Percentiles rank a stretch among this genome's conserved stretches.
phyloP scores from a whole-genome alignment of 495 filamentous ascomycete genomes.

The Aspergillus panamensis region DNA sequence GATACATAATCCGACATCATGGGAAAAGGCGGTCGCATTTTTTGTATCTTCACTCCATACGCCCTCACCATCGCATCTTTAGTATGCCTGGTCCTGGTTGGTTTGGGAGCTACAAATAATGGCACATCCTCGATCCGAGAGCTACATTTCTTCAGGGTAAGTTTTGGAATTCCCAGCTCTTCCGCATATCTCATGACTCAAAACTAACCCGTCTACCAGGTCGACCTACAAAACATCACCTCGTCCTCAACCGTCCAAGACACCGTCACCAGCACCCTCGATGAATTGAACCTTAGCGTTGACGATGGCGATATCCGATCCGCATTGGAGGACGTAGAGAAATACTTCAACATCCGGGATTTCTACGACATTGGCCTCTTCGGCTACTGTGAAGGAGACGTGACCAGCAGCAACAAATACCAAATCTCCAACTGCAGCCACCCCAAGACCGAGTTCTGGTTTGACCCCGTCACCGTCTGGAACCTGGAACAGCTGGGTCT shows the following conservation, averaged over 20 bases:
- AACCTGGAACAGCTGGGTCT: conserved; percentile 53
- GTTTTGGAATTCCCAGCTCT: conserved; percentile 19
- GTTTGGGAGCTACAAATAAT: conserved; percentile 66
- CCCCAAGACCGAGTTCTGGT: conserved; percentile 66
- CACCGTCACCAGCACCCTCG: conserved; percentile 25
- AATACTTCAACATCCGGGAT: conserved; percentile 61
- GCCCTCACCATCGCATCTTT: conserved; percentile 68
- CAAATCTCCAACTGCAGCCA: conserved; percentile 51
- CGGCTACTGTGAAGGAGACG: conserved; percentile 76
- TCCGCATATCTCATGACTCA: background rate
- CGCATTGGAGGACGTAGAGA: conserved; percentile 33
- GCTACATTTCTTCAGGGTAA: conserved; percentile 71
- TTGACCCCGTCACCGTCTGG: conserved; percentile 65
- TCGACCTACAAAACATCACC: conserved; percentile 41
- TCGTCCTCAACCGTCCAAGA: conserved; percentile 25
- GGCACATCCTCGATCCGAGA: conserved; percentile 46
- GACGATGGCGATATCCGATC: conserved; percentile 29
- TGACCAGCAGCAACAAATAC: conserved; percentile 41
- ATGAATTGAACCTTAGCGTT: conserved; percentile 30
- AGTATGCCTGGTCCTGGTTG: conserved; percentile 68
- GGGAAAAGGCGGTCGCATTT: conserved; percentile 70
- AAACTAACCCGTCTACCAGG: conserved; percentile 27
- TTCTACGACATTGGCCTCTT: conserved; percentile 80
- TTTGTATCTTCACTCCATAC: conserved; percentile 80
- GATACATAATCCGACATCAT: conserved; percentile 40